Percentiles rank a stretch among this genome's conserved stretches.
These are phyloP conservation scores for Biscogniauxia mediterranea DNA, from an alignment of 2,329 filamentous ascomycete species.

Conservation along the genomic window DNA sequence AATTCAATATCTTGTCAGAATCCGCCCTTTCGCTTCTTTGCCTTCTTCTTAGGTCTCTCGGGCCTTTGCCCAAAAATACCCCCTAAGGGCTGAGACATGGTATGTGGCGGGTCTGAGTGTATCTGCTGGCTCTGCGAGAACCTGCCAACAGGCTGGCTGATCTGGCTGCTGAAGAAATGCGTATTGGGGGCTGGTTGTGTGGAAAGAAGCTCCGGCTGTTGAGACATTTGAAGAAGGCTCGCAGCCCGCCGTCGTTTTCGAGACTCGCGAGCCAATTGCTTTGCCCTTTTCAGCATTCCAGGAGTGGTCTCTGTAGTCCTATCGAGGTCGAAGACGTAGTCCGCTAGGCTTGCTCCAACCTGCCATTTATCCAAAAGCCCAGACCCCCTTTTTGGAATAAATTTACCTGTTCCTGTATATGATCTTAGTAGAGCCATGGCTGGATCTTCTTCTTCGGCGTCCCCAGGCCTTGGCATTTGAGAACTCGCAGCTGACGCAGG, in stretches of 20 bases:
- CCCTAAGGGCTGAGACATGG: conserved; percentile 33
- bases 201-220: conserved; percentile 26
- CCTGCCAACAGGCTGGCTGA: conserved; percentile 18
- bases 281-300: conserved; percentile 25
- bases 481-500: conserved; percentile 16
- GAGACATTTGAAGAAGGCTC: conserved; percentile 26
- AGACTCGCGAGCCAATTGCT: conserved; percentile 25
- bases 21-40: conserved; percentile 30
- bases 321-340: conserved; percentile 32
- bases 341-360: conserved; percentile 21
- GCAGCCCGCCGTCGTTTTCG: conserved; percentile 32
- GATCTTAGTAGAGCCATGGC: conserved; percentile 30
- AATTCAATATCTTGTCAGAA: conserved; percentile 21
- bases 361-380: conserved; percentile 31
- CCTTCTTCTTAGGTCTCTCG: conserved; percentile 29
- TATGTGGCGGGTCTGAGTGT: conserved; percentile 23
- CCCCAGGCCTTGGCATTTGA: conserved; percentile 15
- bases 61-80: conserved; percentile 30
- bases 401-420: conserved; percentile 31
- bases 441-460: conserved; percentile 27
- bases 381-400: conserved; percentile 21
- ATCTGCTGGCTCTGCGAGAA: conserved; percentile 23
- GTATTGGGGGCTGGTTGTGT: conserved; percentile 28
- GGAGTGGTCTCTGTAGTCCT: conserved; percentile 25
- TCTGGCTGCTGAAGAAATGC: conserved; percentile 26